Evolutionary conservation across 2,329 filamentous ascomycete genomes (phyloP), one percentile per base, ranked within the genome.

Genomic region (Pochonia chlamydosporia): DNA sequence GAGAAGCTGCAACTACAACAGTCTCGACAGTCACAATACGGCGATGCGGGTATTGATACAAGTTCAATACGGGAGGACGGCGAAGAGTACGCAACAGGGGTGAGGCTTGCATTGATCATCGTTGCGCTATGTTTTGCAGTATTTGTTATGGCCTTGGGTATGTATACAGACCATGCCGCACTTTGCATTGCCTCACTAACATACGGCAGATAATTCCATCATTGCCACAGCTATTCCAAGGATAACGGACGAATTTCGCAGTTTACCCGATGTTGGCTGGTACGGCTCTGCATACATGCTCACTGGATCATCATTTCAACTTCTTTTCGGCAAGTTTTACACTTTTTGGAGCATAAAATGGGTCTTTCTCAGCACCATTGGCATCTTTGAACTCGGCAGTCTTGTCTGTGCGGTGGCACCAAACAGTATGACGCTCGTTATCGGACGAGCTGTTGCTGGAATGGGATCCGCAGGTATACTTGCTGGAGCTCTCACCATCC

Each of bases 181-280:
- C 10, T 5, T 6, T 7, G 13, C 26, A 18, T 14, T 35, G 14
- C 31, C n/a, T 35, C 5, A 35, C 31, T 6, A 18, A 5, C n/a
- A n/a, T n/a, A 35, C 5, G n/a, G 7, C n/a, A 35, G 35, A 67
- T 48, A 65, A 65, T 46, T 64, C 63, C 16, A 71, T 72, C 48
- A 68, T 72, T 42, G 67, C 69, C 8, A 71, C 69, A 1, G 69
- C 70, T 3, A 70, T 73, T 46, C 69, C 70, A 3, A 64, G 63
- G 25, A 72, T 72, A 50, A 72, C 69, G 0, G 61, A 67, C 49
- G 60, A 68, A 13, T 70, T 72, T 56, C 59, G 68, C 21, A 66
- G 69, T 41, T 59, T 76, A 6, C 60, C 66, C 7, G 72, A 76
- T 46, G 67, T 78, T 10, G 71, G 70, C 40, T 78, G 74, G 74